These are phyloP conservation scores for Tricladium varicosporioides DNA, from an alignment of 2,329 filamentous ascomycete species.

Conservation along the genomic window DNA sequence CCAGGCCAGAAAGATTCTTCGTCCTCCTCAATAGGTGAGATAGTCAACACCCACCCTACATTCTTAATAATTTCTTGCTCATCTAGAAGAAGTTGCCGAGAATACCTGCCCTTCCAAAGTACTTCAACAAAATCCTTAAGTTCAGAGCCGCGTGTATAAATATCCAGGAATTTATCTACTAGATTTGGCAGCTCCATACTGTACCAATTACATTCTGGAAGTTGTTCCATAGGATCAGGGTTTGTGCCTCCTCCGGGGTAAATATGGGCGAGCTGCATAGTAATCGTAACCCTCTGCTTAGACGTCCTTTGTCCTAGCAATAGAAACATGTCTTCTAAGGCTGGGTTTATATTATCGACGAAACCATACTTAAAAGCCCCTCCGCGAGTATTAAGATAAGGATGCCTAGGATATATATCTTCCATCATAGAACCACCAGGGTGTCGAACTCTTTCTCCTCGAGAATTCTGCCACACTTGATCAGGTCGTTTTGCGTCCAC, in stretches of 20 bases:
- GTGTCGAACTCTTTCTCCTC: slow-evolving; percentile 1
- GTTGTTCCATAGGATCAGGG: neutral
- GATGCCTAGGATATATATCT: slow-evolving; percentile 5
- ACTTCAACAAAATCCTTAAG: neutral
- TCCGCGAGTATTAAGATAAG: neutral
- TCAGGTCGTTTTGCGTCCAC: slow-evolving; percentile 5
- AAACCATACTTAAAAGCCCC: neutral
- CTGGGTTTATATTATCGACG: slow-evolving; percentile 10
- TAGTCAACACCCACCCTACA: neutral
- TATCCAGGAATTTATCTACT: neutral
- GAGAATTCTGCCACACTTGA: neutral
- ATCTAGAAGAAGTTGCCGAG: neutral
- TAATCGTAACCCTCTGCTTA: neutral
- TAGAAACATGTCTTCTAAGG: slow-evolving; percentile 1
- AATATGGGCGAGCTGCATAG: neutral
- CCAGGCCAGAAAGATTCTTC: neutral
- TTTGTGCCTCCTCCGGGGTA: neutral
- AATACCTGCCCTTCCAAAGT: neutral
- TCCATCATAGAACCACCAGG: neutral
- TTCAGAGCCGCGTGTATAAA: neutral
- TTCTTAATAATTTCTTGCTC: neutral
- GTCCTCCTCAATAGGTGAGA: neutral
- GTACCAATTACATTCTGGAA: slow-evolving; percentile 1
- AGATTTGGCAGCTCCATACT: slow-evolving; percentile 11
- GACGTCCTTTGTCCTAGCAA: neutral